Base-by-base conservation (phyloP, 257 asterid genomes). In the Solanum dulcamara region DNA sequence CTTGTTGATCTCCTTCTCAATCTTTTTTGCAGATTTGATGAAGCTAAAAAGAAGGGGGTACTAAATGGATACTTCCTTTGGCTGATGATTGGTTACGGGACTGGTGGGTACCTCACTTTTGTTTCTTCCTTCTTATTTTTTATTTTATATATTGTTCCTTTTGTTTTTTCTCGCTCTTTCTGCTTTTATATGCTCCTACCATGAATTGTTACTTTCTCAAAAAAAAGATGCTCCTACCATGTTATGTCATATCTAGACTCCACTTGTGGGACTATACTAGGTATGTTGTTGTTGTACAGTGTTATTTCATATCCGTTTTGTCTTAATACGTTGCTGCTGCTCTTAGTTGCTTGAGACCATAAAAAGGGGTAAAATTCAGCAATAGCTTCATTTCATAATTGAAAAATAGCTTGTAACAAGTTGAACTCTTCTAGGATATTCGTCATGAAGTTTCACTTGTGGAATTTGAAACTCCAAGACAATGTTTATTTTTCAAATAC, bases 41-140 rank as follows among this genome's bases (percentile, higher is more conserved):
- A 94, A 90, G 97, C 96, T 79, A 90, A 91, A 66, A 91, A 91
- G 88, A 97, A 92, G 91, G 85, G 92, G 77, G 44, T 88, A 84
- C 85, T 93, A 51, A 90, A 89, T 85, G 99, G 99, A 87, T 97
- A 97, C 92, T 97, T 92, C 85, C 89, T 94, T 66, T 97, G 97
- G 97, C 79, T 97, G 93, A 77, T 92, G 79, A 84, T 91, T 85
- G 99, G 99, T 90, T 97, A 97, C 84, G 98, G 96, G 64, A 84
- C 88, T 85, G 99, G 99, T 97, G 86, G 86, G 98, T 89, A 26
- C 67, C 85, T 85, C 33, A 81, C 37, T 64, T 81, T 84, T 64
- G 38, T 74, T 83, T 67, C 80, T 44, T 44, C 38, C 24, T 75
- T 44, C 38, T 42, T 24, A 8, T 44, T 83, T 32, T 83, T 46